Percentiles rank a stretch among this genome's conserved stretches.
phyloP scores from a whole-genome alignment of 495 filamentous ascomycete genomes.

The Hypoxylon fragiforme region DNA sequence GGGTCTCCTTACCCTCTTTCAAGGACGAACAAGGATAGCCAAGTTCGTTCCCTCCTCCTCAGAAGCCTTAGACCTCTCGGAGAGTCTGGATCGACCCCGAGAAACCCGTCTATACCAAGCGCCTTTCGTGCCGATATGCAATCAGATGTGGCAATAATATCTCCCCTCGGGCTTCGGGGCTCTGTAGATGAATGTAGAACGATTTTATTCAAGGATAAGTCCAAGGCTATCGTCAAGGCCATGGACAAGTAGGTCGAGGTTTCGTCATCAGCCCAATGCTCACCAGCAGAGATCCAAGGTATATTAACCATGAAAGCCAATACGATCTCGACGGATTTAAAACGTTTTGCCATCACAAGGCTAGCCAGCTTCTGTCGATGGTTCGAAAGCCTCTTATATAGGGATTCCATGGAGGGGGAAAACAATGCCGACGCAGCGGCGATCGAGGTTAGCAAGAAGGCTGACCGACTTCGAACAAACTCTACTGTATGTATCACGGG shows the following conservation, averaged over 20 bases:
- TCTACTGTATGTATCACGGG: slow-evolving; percentile 63
- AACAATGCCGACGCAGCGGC: slow-evolving; percentile 67
- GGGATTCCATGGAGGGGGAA: slow-evolving; percentile 60
- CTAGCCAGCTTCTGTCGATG: slow-evolving; percentile 67
- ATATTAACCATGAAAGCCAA: slow-evolving; percentile 77
- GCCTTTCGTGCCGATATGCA: slow-evolving; percentile 67
- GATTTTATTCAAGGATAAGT: slow-evolving; percentile 70
- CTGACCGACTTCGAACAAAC: slow-evolving; percentile 67
- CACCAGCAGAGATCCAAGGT: slow-evolving; percentile 73
- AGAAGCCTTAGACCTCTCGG: slow-evolving; percentile 62
- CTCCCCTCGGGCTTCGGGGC: slow-evolving; percentile 50
- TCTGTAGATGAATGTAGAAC: slow-evolving; percentile 58
- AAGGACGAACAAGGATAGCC: slow-evolving; percentile 73
- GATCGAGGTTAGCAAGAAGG: slow-evolving; percentile 73
- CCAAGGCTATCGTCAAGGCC: slow-evolving; percentile 68
- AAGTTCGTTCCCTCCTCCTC: slow-evolving; percentile 66
- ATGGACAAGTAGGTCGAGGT: slow-evolving; percentile 71
- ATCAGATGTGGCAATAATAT: slow-evolving; percentile 60
- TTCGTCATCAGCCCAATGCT: slow-evolving; percentile 69
- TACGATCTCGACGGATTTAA: slow-evolving; percentile 71
- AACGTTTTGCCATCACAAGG: slow-evolving; percentile 58
- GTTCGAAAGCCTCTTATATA: slow-evolving; percentile 64
- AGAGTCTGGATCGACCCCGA: slow-evolving; percentile 61
- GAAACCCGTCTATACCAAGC: slow-evolving; percentile 67
- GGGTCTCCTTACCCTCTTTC: slow-evolving; percentile 60